Conservation (phyloP, 1,139 yeast genomes). For the Meyerozyma athensensis region DNA sequence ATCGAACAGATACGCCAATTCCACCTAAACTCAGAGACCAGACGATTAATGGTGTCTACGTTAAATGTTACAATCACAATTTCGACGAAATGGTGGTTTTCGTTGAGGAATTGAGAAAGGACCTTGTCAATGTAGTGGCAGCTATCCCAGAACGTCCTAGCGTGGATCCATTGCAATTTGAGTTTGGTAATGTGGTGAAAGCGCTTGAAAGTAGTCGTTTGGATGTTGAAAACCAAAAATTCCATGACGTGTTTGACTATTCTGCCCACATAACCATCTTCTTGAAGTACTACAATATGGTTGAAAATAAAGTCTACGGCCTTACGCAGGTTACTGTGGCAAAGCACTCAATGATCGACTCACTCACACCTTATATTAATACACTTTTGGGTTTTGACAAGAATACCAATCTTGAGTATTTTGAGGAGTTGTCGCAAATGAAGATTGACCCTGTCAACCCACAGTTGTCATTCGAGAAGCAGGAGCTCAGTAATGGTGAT, state of each 20-base stretch:
- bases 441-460: slow-evolving; percentile 50
- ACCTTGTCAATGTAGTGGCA: slow-evolving; percentile 20
- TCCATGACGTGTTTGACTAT: slow-evolving; percentile 21
- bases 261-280: slow-evolving; percentile 49
- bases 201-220: slow-evolving; percentile 14
- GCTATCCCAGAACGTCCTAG: slow-evolving; percentile 6
- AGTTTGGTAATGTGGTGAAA: slow-evolving; percentile 19
- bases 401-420: slow-evolving; percentile 37
- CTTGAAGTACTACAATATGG: slow-evolving; percentile 65
- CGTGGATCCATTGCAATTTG: slow-evolving; percentile 20
- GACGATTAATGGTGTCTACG: slow-evolving; percentile 36
- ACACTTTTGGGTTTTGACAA: slow-evolving; percentile 42
- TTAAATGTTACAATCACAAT: slow-evolving; percentile 34
- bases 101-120: slow-evolving; percentile 40
- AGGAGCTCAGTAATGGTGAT: slow-evolving; percentile 77
- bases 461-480: slow-evolving; percentile 47
- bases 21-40: slow-evolving; percentile 28
- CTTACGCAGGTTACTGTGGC: slow-evolving; percentile 57
- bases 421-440: slow-evolving; percentile 69
- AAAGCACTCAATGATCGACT: slow-evolving; percentile 43
- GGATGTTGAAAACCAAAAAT: slow-evolving; percentile 9
- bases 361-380: slow-evolving; percentile 40
- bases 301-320: slow-evolving; percentile 52
- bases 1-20: slow-evolving; percentile 56
- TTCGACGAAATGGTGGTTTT: slow-evolving; percentile 45